A percentile compares a stretch with the other conserved stretches of the same genome.
Evolutionary conservation across 2,329 filamentous ascomycete species (phyloP).

Genomic region (Moelleriella libera): DNA sequence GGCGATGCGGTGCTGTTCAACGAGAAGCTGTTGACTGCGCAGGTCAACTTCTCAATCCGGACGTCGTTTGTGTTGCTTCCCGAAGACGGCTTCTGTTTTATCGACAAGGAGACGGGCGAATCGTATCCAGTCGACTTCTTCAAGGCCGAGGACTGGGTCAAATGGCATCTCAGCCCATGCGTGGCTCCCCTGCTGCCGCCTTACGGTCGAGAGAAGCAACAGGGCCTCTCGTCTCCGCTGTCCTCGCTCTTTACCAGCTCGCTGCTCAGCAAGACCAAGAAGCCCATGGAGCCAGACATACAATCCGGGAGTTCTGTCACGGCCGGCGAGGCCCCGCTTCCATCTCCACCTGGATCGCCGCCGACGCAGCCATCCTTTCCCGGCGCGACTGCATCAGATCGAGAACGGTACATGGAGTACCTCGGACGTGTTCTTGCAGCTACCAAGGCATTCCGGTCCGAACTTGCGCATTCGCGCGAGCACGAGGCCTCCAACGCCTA

Average conservation of each 20-base stretch:
- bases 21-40: constrained; percentile 76
- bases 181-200: constrained; percentile 53
- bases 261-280: constrained; percentile 11
- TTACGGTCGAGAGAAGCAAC: constrained; percentile 21
- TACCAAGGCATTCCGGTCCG: constrained; percentile 60
- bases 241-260: constrained; percentile 31
- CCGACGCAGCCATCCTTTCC: constrained; percentile 3
- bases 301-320: constrained; percentile 3
- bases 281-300: neutral
- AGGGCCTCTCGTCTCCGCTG: constrained; percentile 23
- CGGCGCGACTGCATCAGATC: constrained; percentile 9
- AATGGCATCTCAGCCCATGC: constrained; percentile 65
- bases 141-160: constrained; percentile 63
- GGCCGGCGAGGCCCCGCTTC: constrained; percentile 5
- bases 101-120: constrained; percentile 69
- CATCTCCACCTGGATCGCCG: constrained; percentile 8
- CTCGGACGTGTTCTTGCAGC: constrained; percentile 60
- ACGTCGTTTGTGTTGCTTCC: constrained; percentile 78
- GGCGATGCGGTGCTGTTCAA: constrained; percentile 88
- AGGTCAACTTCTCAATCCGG: constrained; percentile 84
- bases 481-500: constrained; percentile 58
- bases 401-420: constrained; percentile 39
- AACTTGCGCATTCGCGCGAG: constrained; percentile 46
- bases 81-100: constrained; percentile 75
- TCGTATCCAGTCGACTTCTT: constrained; percentile 78